A percentile compares a stretch with the other conserved stretches of the same genome.
Conservation (phyloP, 495 filamentous ascomycete genomes). For the Achaetomiella virescens region DNA sequence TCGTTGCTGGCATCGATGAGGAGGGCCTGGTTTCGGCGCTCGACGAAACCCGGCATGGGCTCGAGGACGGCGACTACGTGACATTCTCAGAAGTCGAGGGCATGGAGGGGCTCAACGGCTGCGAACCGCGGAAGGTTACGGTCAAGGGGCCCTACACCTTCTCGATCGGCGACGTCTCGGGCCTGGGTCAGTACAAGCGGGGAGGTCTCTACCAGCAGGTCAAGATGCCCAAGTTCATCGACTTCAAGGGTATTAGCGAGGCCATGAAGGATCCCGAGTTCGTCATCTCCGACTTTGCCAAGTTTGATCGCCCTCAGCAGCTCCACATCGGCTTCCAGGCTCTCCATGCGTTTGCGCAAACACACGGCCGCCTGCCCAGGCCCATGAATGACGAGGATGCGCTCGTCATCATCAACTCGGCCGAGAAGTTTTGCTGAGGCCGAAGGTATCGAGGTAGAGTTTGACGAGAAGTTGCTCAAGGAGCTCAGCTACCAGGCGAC, state of each 20-base stretch:
- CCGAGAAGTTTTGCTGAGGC: slow-evolving; percentile 63
- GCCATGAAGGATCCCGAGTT: slow-evolving; percentile 83
- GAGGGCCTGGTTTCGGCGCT: slow-evolving; percentile 88
- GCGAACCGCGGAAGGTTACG: slow-evolving; percentile 77
- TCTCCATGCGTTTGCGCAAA: slow-evolving; percentile 72
- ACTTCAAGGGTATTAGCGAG: slow-evolving; percentile 72
- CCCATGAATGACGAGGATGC: slow-evolving; percentile 84
- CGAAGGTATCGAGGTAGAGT: slow-evolving; percentile 65
- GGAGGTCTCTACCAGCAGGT: slow-evolving; percentile 91
- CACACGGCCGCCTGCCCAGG: slow-evolving; percentile 66
- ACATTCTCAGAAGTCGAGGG: slow-evolving; percentile 90
- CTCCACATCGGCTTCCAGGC: slow-evolving; percentile 92
- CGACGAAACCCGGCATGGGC: slow-evolving; percentile 90
- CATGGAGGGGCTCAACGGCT: slow-evolving; percentile 82
- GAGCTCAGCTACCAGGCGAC: slow-evolving; percentile 95
- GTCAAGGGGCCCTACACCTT: slow-evolving; percentile 97
- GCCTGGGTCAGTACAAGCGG: slow-evolving; percentile 73
- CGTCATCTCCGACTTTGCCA: slow-evolving; percentile 91
- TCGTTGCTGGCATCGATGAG: slow-evolving; percentile 81
- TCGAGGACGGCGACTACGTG: slow-evolving; percentile 95
- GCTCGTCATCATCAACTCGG: slow-evolving; percentile 62
- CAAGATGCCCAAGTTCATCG: slow-evolving; percentile 92
- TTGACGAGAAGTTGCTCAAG: slow-evolving; percentile 86
- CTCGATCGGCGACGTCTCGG: slow-evolving; percentile 88
- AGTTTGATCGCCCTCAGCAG: slow-evolving; percentile 89